Evolutionary conservation across 2,329 filamentous ascomycete genomes (phyloP).

Genomic region (Alternaria sp.): DNA sequence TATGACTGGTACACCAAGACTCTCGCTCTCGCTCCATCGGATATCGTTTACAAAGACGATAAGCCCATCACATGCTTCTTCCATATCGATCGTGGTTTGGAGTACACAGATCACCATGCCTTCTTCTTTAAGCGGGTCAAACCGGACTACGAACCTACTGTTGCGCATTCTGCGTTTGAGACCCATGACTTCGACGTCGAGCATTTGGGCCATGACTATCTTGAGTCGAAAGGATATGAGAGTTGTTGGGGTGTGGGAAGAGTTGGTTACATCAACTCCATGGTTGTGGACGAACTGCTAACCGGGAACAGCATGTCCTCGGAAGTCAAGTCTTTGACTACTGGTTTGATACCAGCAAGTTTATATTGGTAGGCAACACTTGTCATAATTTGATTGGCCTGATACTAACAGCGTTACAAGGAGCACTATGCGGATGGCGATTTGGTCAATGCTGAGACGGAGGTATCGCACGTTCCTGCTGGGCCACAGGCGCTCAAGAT

Average conservation of each 20-base stretch:
- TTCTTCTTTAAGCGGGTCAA: constrained; percentile 48
- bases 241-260: constrained; percentile 70
- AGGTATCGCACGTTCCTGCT: not conserved
- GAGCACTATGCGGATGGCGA: constrained; percentile 15
- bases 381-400: not conserved
- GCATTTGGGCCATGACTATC: constrained; percentile 69
- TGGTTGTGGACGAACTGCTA: not conserved
- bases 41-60: constrained; percentile 40
- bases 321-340: constrained; percentile 75
- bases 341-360: constrained; percentile 53
- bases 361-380: constrained; percentile 6
- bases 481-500: constrained; percentile 8
- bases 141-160: constrained; percentile 22
- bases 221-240: constrained; percentile 64
- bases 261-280: not conserved
- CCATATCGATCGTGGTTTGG: constrained; percentile 55
- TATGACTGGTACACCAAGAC: constrained; percentile 49
- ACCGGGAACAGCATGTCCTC: constrained; percentile 59
- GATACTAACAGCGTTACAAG: not conserved
- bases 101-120: constrained; percentile 45
- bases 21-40: constrained; percentile 50
- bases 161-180: constrained; percentile 72
- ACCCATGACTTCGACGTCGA: constrained; percentile 72
- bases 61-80: constrained; percentile 51
- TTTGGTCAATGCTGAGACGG: constrained; percentile 6